phyloP scores from a whole-genome alignment of 2,329 filamentous ascomycete species.

The Lasiodiplodia sp. region DNA sequence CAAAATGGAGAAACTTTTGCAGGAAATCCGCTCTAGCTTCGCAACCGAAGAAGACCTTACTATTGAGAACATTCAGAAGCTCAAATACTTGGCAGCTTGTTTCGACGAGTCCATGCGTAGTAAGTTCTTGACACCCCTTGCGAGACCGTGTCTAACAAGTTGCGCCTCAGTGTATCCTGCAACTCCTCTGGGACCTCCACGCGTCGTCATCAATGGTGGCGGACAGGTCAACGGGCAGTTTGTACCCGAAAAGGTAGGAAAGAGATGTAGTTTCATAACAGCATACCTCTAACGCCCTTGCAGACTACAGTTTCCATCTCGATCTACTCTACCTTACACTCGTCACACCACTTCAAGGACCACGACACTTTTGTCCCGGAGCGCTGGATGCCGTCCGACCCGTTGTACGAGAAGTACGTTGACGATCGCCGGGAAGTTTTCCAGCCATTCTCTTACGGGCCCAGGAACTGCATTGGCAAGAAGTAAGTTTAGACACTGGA shows the following conservation, averaged over 20 bases:
- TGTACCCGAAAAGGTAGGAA: neutral
- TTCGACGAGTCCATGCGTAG: slow-evolving; percentile 47
- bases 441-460: slow-evolving; percentile 41
- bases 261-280: neutral
- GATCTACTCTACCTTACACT: slow-evolving; percentile 10
- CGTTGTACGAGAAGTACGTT: slow-evolving; percentile 11
- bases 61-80: neutral
- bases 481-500: slow-evolving; percentile 39
- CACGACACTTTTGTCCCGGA: slow-evolving; percentile 49
- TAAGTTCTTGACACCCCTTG: neutral
- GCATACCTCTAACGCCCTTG: neutral
- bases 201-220: slow-evolving; percentile 44
- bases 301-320: slow-evolving; percentile 11
- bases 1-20: neutral
- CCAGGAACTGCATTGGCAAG: slow-evolving; percentile 48
- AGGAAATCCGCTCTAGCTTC: slow-evolving; percentile 3
- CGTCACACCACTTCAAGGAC: slow-evolving; percentile 43
- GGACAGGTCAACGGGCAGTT: slow-evolving; percentile 45
- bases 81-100: slow-evolving; percentile 33
- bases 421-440: neutral
- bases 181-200: slow-evolving; percentile 50
- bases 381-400: slow-evolving; percentile 43
- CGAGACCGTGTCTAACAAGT: neutral
- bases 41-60: neutral
- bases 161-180: slow-evolving; percentile 30